Percentiles rank a stretch among this genome's conserved stretches.
phyloP scores from a whole-genome alignment of 2,329 filamentous ascomycete species.

The Dryadomyces quercus-mongolicae region DNA sequence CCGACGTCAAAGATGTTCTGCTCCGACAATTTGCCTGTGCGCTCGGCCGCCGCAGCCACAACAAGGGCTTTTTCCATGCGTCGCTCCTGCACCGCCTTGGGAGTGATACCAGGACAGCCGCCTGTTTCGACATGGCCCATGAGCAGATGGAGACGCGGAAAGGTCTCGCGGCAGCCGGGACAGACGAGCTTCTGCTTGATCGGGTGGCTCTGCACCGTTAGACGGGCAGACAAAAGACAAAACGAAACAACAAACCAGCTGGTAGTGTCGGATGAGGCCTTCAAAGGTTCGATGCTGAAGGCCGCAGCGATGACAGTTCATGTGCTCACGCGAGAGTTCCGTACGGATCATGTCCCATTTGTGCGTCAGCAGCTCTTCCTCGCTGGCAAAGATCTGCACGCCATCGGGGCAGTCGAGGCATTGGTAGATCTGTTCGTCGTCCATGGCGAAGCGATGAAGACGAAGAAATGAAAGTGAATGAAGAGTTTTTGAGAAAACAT shows the following conservation, averaged over 20 bases:
- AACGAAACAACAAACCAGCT: conserved; percentile 17
- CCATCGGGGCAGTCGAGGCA: conserved; percentile 12
- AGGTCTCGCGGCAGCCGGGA: conserved; percentile 30
- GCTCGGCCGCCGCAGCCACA: conserved; percentile 10
- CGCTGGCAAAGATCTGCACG: conserved; percentile 9
- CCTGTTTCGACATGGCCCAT: conserved; percentile 33
- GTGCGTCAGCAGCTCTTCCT: conserved; percentile 14
- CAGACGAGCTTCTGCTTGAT: conserved; percentile 29
- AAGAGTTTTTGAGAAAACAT: not conserved
- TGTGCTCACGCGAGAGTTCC: conserved; percentile 17
- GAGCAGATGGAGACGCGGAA: conserved; percentile 23
- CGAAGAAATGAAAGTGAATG: not conserved
- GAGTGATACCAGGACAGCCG: conserved; percentile 24
- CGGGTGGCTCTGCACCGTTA: conserved; percentile 22
- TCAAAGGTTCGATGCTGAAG: conserved; percentile 21
- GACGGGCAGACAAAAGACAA: not conserved
- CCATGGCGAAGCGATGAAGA: not conserved
- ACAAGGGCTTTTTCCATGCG: conserved; percentile 18
- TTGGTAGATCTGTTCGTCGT: conserved; percentile 5
- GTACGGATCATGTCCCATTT: conserved; percentile 17
- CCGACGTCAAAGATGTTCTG: conserved; percentile 4
- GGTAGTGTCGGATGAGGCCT: conserved; percentile 22
- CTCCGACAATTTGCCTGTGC: conserved; percentile 10
- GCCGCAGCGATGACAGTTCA: conserved; percentile 25
- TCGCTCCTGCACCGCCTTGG: not conserved